Base-by-base conservation (phyloP, 441 rosid genomes). In the Croton setiger region DNA sequence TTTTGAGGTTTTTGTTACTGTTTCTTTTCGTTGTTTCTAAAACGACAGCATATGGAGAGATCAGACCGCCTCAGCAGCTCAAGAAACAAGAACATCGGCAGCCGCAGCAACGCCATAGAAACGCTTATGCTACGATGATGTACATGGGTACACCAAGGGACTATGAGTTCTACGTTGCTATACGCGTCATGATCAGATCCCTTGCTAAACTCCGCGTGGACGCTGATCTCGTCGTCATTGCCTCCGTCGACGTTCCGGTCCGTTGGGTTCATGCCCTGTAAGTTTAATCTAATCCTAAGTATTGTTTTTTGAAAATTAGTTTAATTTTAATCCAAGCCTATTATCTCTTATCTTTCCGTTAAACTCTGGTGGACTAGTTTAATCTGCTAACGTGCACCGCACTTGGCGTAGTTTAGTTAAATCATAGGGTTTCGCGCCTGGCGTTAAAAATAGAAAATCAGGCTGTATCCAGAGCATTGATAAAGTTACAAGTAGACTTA, bases 121-220 rank as follows among this genome's bases (percentile, higher is more conserved):
- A 91, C 83, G 98, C 98, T 0, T 94, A 94, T 55, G 98, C 96
- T 23, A 84, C 97, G 82, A 94, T 94, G 96, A 91, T 94, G 98
- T 94, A 94, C 74, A 90, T 94, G 97, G 97, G 97, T 37, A 91
- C 97, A 20, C 96, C 98, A 14, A 85, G 97, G 66, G 97, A 91
- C 86, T 94, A 90, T 77, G 98, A 94, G 84, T 94, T 89, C 75
- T 94, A 89, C 73, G 86, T 90, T 18, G 98, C 97, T 21, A 87
- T 84, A 71, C 95, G 97, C 64, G 98, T 94, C 77, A 67, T 94
- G 82, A 75, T 91, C 85, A 86, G 93, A 85, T 94, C 98, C 7
- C 95, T 94, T 5, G 76, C 65, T 27, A 51, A 67, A 9, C 78
- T 84, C 67, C 80, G 73, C 21, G 97, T 87, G 54, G 86, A 90